These are phyloP conservation scores for Hygrocybe coccinea DNA, from an alignment of 768 basidiomycete genomes.

Conservation along the genomic window DNA sequence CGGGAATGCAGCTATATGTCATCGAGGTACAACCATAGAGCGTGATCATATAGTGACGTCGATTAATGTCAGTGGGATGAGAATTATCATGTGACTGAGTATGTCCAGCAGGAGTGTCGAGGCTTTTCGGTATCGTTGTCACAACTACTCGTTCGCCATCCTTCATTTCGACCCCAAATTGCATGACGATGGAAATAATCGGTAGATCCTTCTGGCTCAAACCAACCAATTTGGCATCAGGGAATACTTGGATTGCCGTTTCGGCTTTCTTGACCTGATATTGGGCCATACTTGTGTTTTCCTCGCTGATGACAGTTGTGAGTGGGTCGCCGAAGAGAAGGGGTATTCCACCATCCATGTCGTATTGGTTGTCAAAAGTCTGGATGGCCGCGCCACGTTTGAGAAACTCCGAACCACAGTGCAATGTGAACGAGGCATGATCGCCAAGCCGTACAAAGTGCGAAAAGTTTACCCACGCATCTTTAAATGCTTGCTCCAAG, in stretches of 20 bases:
- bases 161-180: conserved; percentile 1
- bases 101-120: neutral
- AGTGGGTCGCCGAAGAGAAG: conserved; percentile 1
- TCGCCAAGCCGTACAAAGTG: conserved; percentile 5
- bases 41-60: conserved; percentile 3
- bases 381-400: conserved; percentile 2
- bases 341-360: conserved; percentile 1
- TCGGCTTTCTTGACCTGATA: neutral
- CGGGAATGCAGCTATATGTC: conserved; percentile 2
- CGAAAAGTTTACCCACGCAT: conserved; percentile 5
- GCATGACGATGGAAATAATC: conserved; percentile 3
- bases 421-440: conserved; percentile 3
- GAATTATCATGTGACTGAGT: neutral
- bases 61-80: neutral
- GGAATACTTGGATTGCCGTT: neutral
- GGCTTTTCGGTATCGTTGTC: neutral
- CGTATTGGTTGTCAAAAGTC: conserved; percentile 1
- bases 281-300: neutral
- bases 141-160: neutral
- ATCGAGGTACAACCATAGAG: conserved; percentile 2
- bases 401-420: neutral
- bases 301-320: neutral
- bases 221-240: conserved; percentile 1
- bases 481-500: neutral
- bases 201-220: neutral